Evolutionary conservation across 2,329 filamentous ascomycete species (phyloP).

Genomic region (Paraconiothyrium sp.): DNA sequence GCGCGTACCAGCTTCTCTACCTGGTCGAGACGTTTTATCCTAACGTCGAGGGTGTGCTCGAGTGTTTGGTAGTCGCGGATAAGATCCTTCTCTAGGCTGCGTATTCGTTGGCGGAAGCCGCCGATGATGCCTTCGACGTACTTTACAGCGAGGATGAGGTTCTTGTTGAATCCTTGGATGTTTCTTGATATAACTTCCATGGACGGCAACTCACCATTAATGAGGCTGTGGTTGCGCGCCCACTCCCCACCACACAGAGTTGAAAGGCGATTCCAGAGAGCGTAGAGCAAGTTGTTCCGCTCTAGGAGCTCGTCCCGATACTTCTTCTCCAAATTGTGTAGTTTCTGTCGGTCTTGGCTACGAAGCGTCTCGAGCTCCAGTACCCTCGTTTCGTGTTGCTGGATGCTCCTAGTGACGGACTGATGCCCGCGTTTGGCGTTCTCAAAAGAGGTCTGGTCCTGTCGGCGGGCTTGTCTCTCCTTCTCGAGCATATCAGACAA

Average conservation of each 20-base stretch:
- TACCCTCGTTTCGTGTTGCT: conserved; percentile 84
- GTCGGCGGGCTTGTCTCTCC: conserved; percentile 83
- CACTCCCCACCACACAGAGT: conserved; percentile 89
- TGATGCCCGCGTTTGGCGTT: conserved; percentile 87
- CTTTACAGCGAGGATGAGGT: conserved; percentile 86
- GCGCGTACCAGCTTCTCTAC: conserved; percentile 77
- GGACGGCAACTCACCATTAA: conserved; percentile 86
- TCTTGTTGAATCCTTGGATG: conserved; percentile 88
- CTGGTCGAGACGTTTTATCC: conserved; percentile 85
- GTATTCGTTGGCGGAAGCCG: conserved; percentile 81
- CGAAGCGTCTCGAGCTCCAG: conserved; percentile 85
- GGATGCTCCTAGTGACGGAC: conserved; percentile 84
- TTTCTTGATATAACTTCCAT: conserved; percentile 87
- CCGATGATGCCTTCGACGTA: conserved; percentile 82
- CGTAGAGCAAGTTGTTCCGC: conserved; percentile 85
- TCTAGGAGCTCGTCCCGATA: conserved; percentile 89
- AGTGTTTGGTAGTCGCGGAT: conserved; percentile 89
- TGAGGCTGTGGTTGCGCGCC: conserved; percentile 86
- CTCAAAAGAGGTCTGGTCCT: conserved; percentile 88
- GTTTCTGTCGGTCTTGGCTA: conserved; percentile 78
- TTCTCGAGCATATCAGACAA: conserved; percentile 90
- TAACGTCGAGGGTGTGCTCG: conserved; percentile 80
- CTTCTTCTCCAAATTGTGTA: conserved; percentile 77
- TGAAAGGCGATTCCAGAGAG: conserved; percentile 90
- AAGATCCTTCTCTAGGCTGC: conserved; percentile 86